Base-by-base conservation (phyloP, 2,329 filamentous ascomycete genomes). In the Ophiosphaerella narmari region DNA sequence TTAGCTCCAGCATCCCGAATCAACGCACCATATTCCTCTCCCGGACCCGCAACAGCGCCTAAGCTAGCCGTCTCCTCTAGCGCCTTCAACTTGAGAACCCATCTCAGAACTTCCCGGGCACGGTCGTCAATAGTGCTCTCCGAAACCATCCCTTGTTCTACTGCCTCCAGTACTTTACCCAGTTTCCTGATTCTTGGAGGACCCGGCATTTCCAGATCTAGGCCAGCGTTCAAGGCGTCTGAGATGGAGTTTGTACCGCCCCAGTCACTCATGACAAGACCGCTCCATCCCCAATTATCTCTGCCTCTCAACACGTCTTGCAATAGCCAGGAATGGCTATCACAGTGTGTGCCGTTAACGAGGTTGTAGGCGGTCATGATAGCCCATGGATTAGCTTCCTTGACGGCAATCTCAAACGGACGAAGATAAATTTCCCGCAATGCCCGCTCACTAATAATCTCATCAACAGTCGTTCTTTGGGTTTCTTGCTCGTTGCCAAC, bases 361-460 rank as follows among this genome's bases (percentile, higher is more conserved):
- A 46, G 48, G 23, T 55, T 54, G 39, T 62, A 62, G 5, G 50
- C 31, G 2, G 83, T 83, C 87, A 90, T 90, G 55, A 50, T 23
- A 9, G 54, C 34, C 49, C 37, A 43, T 2, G 84, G 86, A 39
- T 42, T 82, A 8, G 75, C 83, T 59, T 88, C 86, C 7, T 31
- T 34, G 3, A 43, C 39, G 4, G 24, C 46, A 18, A 40, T 23
- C 38, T 38, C 29, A 13, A 49, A 53, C 8, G 46, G 46, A 8
- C 23, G 5, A 7, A 52, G 39, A 38, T 52, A 80, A 57, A 75
- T 79, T 63, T 88, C 86, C 14, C 85, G 78, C 31, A 88, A 70
- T 1, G 84, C 77, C 16, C 85, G 76, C 58, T 88, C 84, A 7
- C 35, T 37, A 11, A 37, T 37, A n/a, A 2, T 37, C 5, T 18